phyloP scores from a whole-genome alignment of 768 basidiomycete genomes.

The Hygrophorus pudorinus region DNA sequence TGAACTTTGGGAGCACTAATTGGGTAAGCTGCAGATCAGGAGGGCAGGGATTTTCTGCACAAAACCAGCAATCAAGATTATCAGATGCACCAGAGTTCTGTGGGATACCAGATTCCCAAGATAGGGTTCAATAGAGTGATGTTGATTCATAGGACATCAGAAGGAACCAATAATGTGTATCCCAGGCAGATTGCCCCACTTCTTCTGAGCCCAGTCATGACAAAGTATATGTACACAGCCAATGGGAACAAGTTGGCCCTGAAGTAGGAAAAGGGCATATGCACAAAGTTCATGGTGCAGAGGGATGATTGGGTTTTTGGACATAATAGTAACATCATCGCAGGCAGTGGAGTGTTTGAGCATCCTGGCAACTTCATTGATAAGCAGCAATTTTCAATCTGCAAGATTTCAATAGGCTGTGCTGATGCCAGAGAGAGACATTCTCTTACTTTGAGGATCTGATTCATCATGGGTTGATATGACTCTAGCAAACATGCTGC shows the following conservation, averaged over 20 bases:
- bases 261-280: background rate
- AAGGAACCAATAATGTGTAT: background rate
- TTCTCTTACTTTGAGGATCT: background rate
- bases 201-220: background rate
- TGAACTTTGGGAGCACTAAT: no score
- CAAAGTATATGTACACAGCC: background rate
- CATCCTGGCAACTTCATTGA: background rate
- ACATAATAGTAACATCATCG: background rate
- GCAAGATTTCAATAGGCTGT: background rate
- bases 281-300: background rate
- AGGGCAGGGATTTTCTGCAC: background rate
- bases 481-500: background rate
- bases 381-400: background rate
- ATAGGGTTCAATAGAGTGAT: background rate
- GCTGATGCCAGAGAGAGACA: background rate
- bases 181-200: background rate
- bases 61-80: background rate
- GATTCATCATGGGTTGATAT: background rate
- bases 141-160: background rate
- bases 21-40: background rate
- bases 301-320: background rate
- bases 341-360: background rate
- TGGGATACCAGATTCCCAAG: background rate
- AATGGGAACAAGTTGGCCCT: background rate
- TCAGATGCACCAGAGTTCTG: background rate